Evolutionary conservation across 805 yeast genomes (phyloP), one percentile per base, ranked within the genome.

Genomic region (Yarrowia alimentaria): DNA sequence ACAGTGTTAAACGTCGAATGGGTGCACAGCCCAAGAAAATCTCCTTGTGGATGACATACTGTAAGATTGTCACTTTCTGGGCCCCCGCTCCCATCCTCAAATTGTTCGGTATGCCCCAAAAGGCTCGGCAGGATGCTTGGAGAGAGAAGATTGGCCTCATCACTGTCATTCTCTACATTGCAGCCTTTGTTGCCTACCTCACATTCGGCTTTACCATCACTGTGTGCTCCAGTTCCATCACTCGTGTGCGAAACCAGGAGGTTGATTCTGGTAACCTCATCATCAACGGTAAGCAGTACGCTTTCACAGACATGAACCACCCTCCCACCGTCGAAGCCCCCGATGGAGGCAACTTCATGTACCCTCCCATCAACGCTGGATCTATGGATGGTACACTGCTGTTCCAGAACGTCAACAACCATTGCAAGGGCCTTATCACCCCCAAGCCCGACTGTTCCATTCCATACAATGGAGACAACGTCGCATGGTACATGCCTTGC

Each of bases 401-500:
- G 53, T 89, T 89, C 65, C 97, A 89, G 66, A 89, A 89, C 65
- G 95, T 89, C 35, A 89, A 89, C 64, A 94, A 94, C 25, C 21
- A 89, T 62, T 89, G 97, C 68, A 81, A 79, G 64, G 83, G 81
- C 28, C 68, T 89, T 51, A 81, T 89, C 51, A 72, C 63, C 3
- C 90, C 95, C 48, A 78, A 78, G 56, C 77, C 69, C 3, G 76
- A 81, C 61, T 77, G 85, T 58, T 60, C 83, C 0, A 90, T 90
- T 53, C 97, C 97, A 1, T 67, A 71, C 55, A 72, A 77, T 52
- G 73, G 69, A 31, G 76, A 77, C 18, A 73, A 77, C 22, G 65
- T 91, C 58, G 97, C 95, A 13, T 90, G 96, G 96, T 93, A 93
- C 68, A 88, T 90, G 83, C 98, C 99, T 3, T 93, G 99, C 71